Evolutionary conservation across 768 basidiomycete species (phyloP).

Genomic region (Amanita jacksonii): DNA sequence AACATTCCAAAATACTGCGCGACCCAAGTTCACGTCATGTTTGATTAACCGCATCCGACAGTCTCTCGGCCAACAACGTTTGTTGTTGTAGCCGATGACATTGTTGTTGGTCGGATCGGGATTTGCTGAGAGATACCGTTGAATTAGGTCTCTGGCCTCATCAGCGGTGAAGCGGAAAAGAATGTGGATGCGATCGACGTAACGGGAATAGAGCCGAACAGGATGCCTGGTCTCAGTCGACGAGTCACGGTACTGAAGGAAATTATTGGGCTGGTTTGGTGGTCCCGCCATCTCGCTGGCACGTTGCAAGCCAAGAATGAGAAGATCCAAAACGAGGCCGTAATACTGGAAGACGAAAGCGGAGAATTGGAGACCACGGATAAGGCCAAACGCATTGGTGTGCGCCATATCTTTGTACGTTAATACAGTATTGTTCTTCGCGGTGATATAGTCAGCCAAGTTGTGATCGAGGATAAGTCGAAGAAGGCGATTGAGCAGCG

Average conservation of each 20-base stretch:
- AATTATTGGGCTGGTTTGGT: constrained; percentile 95
- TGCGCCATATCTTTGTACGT: constrained; percentile 75
- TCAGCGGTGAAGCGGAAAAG: constrained; percentile 98
- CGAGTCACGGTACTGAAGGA: constrained; percentile 93
- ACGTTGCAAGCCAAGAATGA: constrained; percentile 94
- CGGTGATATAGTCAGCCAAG: constrained; percentile 97
- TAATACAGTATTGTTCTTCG: constrained; percentile 84
- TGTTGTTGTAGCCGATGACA: constrained; percentile 98
- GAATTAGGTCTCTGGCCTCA: constrained; percentile 94
- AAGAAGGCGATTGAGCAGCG: constrained; percentile 88
- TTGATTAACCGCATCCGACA: constrained; percentile 99
- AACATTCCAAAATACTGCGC: constrained; percentile 99
- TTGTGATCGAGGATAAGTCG: constrained; percentile 98
- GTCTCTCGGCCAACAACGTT: constrained; percentile 98
- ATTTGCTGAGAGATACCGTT: constrained; percentile 93
- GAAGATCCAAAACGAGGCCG: constrained; percentile 88
- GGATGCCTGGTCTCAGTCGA: constrained; percentile 94
- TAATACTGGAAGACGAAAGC: constrained; percentile 99
- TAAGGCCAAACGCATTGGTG: constrained; percentile 93
- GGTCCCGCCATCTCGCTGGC: constrained; percentile 99
- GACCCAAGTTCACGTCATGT: constrained; percentile 96
- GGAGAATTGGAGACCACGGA: constrained; percentile 96
- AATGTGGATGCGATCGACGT: constrained; percentile 91
- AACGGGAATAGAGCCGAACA: constrained; percentile 96
- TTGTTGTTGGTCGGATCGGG: constrained; percentile 99